Conservation (phyloP, 1,284 basidiomycete genomes). For the Ceraceosorus bombacis region DNA sequence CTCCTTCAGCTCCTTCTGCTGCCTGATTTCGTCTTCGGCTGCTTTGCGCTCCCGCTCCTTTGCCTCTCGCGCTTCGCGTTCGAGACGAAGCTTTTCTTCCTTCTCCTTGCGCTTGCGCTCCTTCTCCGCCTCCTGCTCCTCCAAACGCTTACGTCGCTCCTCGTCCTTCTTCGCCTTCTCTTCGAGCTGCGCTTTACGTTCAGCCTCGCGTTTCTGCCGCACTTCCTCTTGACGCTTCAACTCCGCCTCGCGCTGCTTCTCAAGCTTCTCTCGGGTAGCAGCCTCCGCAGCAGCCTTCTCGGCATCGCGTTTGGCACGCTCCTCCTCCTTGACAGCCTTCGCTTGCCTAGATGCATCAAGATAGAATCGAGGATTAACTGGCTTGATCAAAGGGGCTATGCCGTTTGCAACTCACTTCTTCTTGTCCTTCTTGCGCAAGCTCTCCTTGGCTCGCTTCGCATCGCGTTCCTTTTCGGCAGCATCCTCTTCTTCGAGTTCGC, state of each 20-base stretch:
- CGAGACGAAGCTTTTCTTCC: slow-evolving; percentile 60
- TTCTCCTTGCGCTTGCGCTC: slow-evolving; percentile 62
- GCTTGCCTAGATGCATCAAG: slow-evolving; percentile 59
- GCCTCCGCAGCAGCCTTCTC: slow-evolving; percentile 48
- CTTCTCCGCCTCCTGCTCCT: slow-evolving; percentile 54
- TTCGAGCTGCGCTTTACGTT: slow-evolving; percentile 60
- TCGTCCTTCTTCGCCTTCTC: slow-evolving; percentile 57
- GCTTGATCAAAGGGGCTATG: neutral
- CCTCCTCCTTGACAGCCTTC: slow-evolving; percentile 81
- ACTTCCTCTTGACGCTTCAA: slow-evolving; percentile 62
- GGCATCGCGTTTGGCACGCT: slow-evolving; percentile 70
- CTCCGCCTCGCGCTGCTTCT: slow-evolving; percentile 56
- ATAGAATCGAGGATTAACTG: neutral
- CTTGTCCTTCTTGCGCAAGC: slow-evolving; percentile 99
- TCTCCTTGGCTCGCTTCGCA: slow-evolving; percentile 88
- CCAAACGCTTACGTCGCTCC: slow-evolving; percentile 52
- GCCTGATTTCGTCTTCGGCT: slow-evolving; percentile 52
- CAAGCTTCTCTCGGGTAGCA: slow-evolving; percentile 60
- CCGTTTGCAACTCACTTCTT: slow-evolving; percentile 59
- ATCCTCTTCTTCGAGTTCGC: slow-evolving; percentile 84
- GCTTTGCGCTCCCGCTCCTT: slow-evolving; percentile 28
- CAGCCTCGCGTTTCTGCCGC: slow-evolving; percentile 53
- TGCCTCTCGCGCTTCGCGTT: slow-evolving; percentile 26
- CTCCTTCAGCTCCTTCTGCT: slow-evolving; percentile 16
- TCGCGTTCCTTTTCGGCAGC: slow-evolving; percentile 70